Evolutionary conservation across 805 yeast genomes (phyloP), one percentile per base, ranked within the genome.

Genomic region (Isabelozyma gotoi): DNA sequence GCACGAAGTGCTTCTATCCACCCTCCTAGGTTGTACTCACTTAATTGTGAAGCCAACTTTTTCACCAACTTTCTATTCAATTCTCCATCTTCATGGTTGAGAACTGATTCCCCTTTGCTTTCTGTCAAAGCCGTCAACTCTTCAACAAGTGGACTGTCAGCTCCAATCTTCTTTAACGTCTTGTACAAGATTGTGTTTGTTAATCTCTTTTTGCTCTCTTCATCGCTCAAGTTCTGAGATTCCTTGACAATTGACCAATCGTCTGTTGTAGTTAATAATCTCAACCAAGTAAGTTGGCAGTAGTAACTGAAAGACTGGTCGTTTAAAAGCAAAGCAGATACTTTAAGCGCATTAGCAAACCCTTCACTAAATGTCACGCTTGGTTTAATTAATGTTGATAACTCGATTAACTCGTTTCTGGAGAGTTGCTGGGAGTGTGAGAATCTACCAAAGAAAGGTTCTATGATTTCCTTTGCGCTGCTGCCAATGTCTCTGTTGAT

Each of bases 211-310:
- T 68, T 69, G 31, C 67, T 59, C 43, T 55, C 67, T 32, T 74
- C 77, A 39, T 73, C 78, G 2, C 74, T 60, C 40, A 71, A 64
- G 39, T 59, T 62, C 42, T 70, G 63, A 5, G 66, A 55, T 27
- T 59, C 46, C 5, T 62, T 57, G 11, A 79, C 59, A 15, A 60
- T 55, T 5, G 57, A 47, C 84, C 87, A 80, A 48, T 78, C 71
- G 49, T 84, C 85, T 2, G 66, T 47, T 52, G 60, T 38, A 67
- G 62, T 17, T 16, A 86, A 61, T 37, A 84, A 68, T 48, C 90
- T 68, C 49, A 78, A 71, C 89, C 91, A 85, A 0, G 83, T 62
- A 7, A 54, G 44, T 34, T 52, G 51, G 7, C 61, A 48, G 21
- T 59, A 56, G 20, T 50, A 47, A 33, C 50, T 55, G 40, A 50